A percentile compares a stretch with the other conserved stretches of the same genome.
phyloP scores from a whole-genome alignment of 768 basidiomycete genomes.

The Solioccasus polychromus region DNA sequence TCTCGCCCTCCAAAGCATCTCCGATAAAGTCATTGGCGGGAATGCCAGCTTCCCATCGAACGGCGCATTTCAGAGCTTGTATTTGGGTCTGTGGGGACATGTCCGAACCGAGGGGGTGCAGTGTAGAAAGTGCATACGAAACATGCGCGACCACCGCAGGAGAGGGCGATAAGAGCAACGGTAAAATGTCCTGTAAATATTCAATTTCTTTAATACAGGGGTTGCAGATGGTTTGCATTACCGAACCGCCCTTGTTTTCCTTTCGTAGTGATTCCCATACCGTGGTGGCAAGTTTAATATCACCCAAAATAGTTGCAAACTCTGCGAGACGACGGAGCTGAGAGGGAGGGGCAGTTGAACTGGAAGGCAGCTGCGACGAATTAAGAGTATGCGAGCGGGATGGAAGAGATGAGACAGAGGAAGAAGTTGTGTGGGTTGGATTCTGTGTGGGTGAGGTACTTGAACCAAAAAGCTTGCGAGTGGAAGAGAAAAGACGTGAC shows the following conservation, averaged over 20 bases:
- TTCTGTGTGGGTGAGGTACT: conserved; percentile 48
- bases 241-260: conserved; percentile 85
- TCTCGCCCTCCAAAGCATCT: conserved; percentile 64
- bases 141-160: conserved; percentile 59
- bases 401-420: conserved; percentile 35
- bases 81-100: conserved; percentile 62
- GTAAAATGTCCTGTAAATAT: conserved; percentile 70
- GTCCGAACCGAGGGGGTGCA: conserved; percentile 45
- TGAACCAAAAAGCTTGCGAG: conserved; percentile 78
- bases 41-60: conserved; percentile 77
- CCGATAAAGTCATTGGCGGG: conserved; percentile 54
- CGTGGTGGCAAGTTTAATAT: conserved; percentile 75
- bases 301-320: conserved; percentile 89
- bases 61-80: conserved; percentile 63
- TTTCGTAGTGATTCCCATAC: conserved; percentile 89
- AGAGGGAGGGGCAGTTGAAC: conserved; percentile 43
- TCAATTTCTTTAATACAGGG: conserved; percentile 8
- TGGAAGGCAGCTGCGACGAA: conserved; percentile 30
- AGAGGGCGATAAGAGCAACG: conserved; percentile 67
- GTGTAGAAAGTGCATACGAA: conserved; percentile 51
- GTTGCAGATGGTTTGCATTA: conserved; percentile 30
- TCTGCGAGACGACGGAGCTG: conserved; percentile 91
- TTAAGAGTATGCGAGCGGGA: conserved; percentile 38
- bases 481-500: conserved; percentile 82
- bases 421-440: conserved; percentile 36